Evolutionary conservation across 2,329 filamentous ascomycete species (phyloP), one percentile per base, ranked within the genome.

Genomic region (Epichloe bromicola): DNA sequence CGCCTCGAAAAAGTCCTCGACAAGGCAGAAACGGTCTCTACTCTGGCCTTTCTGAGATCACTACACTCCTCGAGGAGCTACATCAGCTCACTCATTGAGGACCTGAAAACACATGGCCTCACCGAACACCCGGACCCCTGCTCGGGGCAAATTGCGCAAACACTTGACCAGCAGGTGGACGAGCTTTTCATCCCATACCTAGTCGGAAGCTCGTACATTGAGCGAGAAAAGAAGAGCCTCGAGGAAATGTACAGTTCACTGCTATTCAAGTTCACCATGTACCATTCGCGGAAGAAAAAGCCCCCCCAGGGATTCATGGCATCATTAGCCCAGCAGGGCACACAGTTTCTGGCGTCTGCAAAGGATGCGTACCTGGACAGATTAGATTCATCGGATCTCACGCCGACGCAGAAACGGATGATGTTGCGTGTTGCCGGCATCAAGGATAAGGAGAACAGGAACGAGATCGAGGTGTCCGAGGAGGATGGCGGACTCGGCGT

Each of bases 211-310:
- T 80, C 80, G 14, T 86, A 85, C 58, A 85, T 86, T 53, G 83
- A 86, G 51, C 74, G 82, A 53, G 83, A 86, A 62, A 78, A 72
- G 61, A 81, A 74, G 65, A 85, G 77, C 53, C 67, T 93, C 46
- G 86, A 90, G 61, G 87, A 91, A 63, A 70, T 90, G 56, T 89
- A 95, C 69, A 91, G 88, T 50, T 95, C 93, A 0, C 71, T 98
- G 50, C 78, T 97, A 4, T 95, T 98, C 78, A 95, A 94, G 60
- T 98, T 93, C 63, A 94, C 88, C 15, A 85, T 94, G n/a, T 97
- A 91, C 63, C 93, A 98, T 66, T 88, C 85, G 0, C 75, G 84
- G 53, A 78, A 88, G 55, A 91, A 95, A 66, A 96, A 94, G 73
- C 83, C 85, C 26, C 86, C 90, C 1, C 88, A 87, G 0, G 88